phyloP scores from a whole-genome alignment of 441 rosid species.

The Euphorbia schlechtendalii region DNA sequence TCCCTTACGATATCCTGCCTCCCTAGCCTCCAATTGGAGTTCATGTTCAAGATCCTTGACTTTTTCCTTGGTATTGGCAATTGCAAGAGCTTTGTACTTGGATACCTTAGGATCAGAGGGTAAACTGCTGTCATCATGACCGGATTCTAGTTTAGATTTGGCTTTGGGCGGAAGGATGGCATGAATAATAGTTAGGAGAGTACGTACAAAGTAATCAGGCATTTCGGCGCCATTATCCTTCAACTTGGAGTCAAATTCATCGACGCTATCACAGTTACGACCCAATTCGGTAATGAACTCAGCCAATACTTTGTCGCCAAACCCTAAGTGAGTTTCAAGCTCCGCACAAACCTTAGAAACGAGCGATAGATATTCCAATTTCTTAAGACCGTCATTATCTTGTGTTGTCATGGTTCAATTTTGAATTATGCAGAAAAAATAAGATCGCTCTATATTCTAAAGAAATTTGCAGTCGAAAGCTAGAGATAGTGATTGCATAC shows the following conservation, averaged over 20 bases:
- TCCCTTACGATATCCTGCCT: slow-evolving; percentile 28
- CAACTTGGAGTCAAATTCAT: slow-evolving; percentile 49
- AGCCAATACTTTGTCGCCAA: slow-evolving; percentile 58
- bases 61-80: slow-evolving; percentile 55
- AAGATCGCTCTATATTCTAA: not conserved
- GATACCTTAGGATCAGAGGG: slow-evolving; percentile 17
- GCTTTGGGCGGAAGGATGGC: slow-evolving; percentile 54
- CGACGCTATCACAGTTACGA: slow-evolving; percentile 41
- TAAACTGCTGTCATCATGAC: not conserved
- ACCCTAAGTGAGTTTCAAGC: slow-evolving; percentile 63
- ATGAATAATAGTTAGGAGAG: slow-evolving; percentile 53
- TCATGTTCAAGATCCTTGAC: slow-evolving; percentile 65
- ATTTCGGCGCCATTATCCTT: slow-evolving; percentile 60
- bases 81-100: slow-evolving; percentile 54
- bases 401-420: slow-evolving; percentile 12
- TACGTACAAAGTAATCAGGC: slow-evolving; percentile 71
- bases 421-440: not conserved
- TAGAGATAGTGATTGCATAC: slow-evolving; percentile 4
- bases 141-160: slow-evolving; percentile 28
- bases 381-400: slow-evolving; percentile 36
- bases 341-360: slow-evolving; percentile 80
- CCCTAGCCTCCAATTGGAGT: slow-evolving; percentile 43
- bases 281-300: slow-evolving; percentile 69
- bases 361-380: slow-evolving; percentile 61
- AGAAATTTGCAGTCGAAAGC: not conserved